These are phyloP conservation scores for Thalassiosira mediterranea DNA, from an alignment of 352 stramenopile genomes.

Conservation along the genomic window DNA sequence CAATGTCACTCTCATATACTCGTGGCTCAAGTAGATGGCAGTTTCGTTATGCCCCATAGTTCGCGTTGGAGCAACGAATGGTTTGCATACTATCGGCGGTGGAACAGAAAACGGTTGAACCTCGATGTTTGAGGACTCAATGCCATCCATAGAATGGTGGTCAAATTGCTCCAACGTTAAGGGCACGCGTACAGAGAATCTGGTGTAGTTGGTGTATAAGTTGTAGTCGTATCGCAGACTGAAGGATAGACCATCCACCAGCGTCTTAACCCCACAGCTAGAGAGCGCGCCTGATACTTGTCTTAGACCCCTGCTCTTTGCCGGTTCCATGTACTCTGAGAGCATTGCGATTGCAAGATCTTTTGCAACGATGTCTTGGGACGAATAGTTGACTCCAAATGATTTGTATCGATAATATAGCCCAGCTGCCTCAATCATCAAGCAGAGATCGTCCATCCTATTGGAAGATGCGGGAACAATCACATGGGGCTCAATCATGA, in stretches of 20 bases:
- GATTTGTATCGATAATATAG: constrained; percentile 80
- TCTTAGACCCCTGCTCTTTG: constrained; percentile 43
- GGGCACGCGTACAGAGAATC: constrained; percentile 68
- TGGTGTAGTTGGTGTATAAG: constrained; percentile 65
- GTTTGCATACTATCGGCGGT: constrained; percentile 69
- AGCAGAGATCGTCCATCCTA: constrained; percentile 21
- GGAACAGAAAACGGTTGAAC: constrained; percentile 59
- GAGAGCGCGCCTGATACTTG: constrained; percentile 59
- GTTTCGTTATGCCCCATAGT: constrained; percentile 57
- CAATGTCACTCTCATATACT: constrained; percentile 63
- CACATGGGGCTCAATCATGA: constrained; percentile 47
- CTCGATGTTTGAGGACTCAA: constrained; percentile 63
- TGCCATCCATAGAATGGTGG: constrained; percentile 52
- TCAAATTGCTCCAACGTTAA: constrained; percentile 59
- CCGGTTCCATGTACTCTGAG: constrained; percentile 56
- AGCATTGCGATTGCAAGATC: constrained; percentile 67
- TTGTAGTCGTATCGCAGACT: constrained; percentile 76
- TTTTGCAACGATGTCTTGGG: constrained; percentile 71
- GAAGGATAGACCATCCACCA: constrained; percentile 82
- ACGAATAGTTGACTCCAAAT: constrained; percentile 61
- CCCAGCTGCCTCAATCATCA: constrained; percentile 60
- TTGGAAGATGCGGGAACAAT: constrained; percentile 47
- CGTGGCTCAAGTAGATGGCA: constrained; percentile 56
- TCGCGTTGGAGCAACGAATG: constrained; percentile 51
- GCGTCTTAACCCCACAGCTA: constrained; percentile 52